Evolutionary conservation across 768 basidiomycete species (phyloP), one percentile per base, ranked within the genome.

Genomic region (Leccinum disarticulatum): DNA sequence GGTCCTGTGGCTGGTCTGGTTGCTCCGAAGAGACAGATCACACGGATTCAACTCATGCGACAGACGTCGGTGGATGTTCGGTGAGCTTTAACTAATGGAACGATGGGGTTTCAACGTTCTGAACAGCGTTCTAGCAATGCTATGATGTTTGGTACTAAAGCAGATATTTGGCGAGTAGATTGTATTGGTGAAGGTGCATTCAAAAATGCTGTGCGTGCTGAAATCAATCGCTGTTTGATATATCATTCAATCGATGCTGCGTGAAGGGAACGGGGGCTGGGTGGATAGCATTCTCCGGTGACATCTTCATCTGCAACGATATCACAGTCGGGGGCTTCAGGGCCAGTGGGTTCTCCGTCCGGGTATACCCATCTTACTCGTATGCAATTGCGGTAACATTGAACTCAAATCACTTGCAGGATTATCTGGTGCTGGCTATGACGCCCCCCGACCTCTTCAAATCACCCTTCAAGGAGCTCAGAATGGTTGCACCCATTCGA

Each of bases 81-180:
- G 81, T 81, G 54, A 51, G 78, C 58, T 22, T 9, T 51, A 2
- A 4, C 2, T 33, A 52, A 31, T 14, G 35, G 17, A 48, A 33
- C 15, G 46, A 35, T 46, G 1, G 4, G 15, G 22, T 49, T 4
- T 36, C 4, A 4, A 1, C 51, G 46, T 56, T 46, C 35, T 63
- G 15, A 61, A 57, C 46, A 43, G 30, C 49, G 30, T 49, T 43
- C 19, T 61, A 87, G 85, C 46, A 84, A 85, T 63, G 66, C 76
- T 2, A 59, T 79, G 17, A 65, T 81, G 17, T 64, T 77, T 9
- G 81, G 80, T 1, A 81, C 82, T n/a, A 88, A 85, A 70, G 80
- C 86, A 2, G 85, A 89, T 62, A 90, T 90, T 25, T 90, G 87
- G 87, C 77, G 82, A 57, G 79, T 84, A 1, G 85, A 86, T 61